phyloP scores from a whole-genome alignment of 1,139 yeast genomes.

The Geotrichum macrosporum region DNA sequence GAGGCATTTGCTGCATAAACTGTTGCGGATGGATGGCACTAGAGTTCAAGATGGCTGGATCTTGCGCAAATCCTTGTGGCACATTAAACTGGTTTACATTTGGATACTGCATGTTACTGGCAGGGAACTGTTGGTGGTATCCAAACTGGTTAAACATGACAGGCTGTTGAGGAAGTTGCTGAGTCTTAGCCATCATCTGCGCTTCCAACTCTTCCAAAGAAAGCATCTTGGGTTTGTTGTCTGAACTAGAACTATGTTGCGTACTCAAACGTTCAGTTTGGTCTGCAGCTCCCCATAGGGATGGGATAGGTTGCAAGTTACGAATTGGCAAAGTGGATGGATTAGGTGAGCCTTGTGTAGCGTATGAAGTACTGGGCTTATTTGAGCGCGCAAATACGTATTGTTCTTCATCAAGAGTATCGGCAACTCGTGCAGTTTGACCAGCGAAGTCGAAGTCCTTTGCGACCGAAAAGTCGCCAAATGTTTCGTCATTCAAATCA shows the following conservation, averaged over 20 bases:
- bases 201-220: constrained; percentile 78
- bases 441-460: constrained; percentile 73
- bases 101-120: constrained; percentile 20
- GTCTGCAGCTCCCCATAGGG: constrained; percentile 51
- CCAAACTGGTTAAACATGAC: constrained; percentile 19
- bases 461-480: constrained; percentile 54
- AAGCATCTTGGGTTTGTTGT: constrained; percentile 39
- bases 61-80: constrained; percentile 27
- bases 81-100: constrained; percentile 11
- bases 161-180: constrained; percentile 27
- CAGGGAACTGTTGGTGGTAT: constrained; percentile 22
- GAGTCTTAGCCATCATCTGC: constrained; percentile 48
- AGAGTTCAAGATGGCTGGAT: constrained; percentile 27
- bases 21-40: constrained; percentile 33
- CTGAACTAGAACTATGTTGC: not conserved
- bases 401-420: constrained; percentile 37
- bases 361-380: constrained; percentile 22
- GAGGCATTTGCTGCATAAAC: constrained; percentile 32
- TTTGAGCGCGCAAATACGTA: constrained; percentile 29
- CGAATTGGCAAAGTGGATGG: constrained; percentile 34
- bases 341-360: constrained; percentile 16
- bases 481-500: constrained; percentile 81
- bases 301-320: constrained; percentile 57
- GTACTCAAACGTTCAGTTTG: constrained; percentile 23
- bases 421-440: constrained; percentile 39